phyloP scores from a whole-genome alignment of 1,139 yeast species.

The Zygoascus meyerae region DNA sequence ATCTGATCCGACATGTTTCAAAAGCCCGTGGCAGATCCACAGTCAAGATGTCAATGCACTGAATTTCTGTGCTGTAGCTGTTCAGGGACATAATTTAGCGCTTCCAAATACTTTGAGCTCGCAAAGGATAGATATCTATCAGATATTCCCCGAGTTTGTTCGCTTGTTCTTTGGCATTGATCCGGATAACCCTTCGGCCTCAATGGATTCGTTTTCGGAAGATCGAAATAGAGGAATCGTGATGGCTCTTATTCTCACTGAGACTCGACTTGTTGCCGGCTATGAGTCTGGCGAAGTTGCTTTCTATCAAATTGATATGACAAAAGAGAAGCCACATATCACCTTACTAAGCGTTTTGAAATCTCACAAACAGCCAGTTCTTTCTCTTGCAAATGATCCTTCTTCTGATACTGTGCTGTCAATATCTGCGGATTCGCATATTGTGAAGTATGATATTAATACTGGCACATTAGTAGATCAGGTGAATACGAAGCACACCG shows the following conservation, averaged over 20 bases:
- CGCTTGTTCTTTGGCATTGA: constrained; percentile 15
- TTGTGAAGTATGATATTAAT: constrained; percentile 25
- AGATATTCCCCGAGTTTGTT: constrained; percentile 15
- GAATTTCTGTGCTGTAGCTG: constrained; percentile 35
- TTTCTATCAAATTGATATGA: constrained; percentile 18
- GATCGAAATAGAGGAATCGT: constrained; percentile 32
- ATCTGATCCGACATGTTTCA: constrained; percentile 20
- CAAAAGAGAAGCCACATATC: constrained; percentile 9
- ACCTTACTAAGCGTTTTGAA: constrained; percentile 17
- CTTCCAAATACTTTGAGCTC: constrained; percentile 37
- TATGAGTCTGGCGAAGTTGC: constrained; percentile 38
- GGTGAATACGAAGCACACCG: constrained; percentile 27
- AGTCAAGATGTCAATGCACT: constrained; percentile 37
- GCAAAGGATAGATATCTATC: constrained; percentile 34
- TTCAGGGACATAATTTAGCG: constrained; percentile 26
- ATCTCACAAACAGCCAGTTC: constrained; percentile 34
- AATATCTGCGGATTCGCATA: constrained; percentile 32
- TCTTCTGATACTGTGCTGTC: constrained; percentile 23
- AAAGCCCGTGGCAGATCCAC: constrained; percentile 33
- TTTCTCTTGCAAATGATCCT: constrained; percentile 25
- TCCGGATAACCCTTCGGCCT: constrained; percentile 1
- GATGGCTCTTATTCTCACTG: constrained; percentile 31
- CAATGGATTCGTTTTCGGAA: constrained; percentile 7
- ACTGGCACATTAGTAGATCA: constrained; percentile 11
- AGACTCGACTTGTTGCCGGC: constrained; percentile 30